Base-by-base conservation (phyloP, 805 yeast genomes). In the Debaryomyces prosopidis region DNA sequence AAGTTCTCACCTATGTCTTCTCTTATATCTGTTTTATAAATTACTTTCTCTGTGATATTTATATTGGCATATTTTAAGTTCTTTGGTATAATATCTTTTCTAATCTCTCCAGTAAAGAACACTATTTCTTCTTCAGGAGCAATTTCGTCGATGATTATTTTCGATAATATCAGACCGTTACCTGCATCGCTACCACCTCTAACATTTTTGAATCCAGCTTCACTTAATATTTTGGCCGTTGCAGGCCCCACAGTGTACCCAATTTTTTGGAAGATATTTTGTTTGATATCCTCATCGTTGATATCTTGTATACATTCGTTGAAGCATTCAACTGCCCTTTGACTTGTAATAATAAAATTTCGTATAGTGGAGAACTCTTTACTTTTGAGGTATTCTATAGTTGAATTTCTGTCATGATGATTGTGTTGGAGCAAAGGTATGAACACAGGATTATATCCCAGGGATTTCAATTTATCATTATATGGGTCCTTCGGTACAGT, bases 201-300 rank as follows among this genome's bases (percentile, higher is more conserved):
- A 0, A 92, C 77, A 48, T 80, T 77, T 1, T 45, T 57, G 59
- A 90, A 92, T 0, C 96, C 97, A 26, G 81, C 62, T 5, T 71
- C 68, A 2, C 59, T 48, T 10, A 92, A 62, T 14, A 85, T 80
- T 12, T 70, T 68, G 15, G 76, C 77, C 0, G 98, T 92, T 0
- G 96, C 90, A 1, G 96, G 96, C 0, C 98, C 98, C 5, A 92
- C 97, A 0, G 97, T 89, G 58, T 83, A 92, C 0, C 85, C 84
- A 0, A 83, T 79, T 53, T 81, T 82, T 3, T 51, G 43, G 5
- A 79, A 59, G 1, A 83, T 66, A 0, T 40, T 43, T 6, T 59
- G 53, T 44, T 47, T 59, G 36, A 38, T 34, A 7, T 39, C 48
- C 1, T 39, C 54, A 26, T 49, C 55, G 10, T 41, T 37, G n/a